phyloP scores from a whole-genome alignment of 257 asterid species.

The Craterostigma plantagineum region DNA sequence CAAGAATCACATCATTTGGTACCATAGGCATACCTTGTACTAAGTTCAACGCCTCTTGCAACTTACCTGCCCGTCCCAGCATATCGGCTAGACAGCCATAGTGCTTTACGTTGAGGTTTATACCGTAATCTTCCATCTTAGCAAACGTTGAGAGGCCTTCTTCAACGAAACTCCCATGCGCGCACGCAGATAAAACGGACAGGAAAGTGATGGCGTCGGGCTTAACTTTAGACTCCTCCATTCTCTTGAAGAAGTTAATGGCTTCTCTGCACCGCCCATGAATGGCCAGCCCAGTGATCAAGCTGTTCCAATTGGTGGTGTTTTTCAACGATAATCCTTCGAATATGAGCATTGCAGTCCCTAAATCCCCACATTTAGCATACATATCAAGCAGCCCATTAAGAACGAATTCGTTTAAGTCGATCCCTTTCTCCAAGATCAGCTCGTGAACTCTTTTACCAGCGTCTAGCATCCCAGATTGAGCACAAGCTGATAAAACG shows the following conservation, averaged over 20 bases:
- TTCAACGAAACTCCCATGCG: slow-evolving; percentile 59
- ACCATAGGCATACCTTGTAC: slow-evolving; percentile 41
- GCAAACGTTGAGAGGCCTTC: slow-evolving; percentile 45
- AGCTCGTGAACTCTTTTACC: slow-evolving; percentile 49
- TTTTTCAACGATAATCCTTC: slow-evolving; percentile 20
- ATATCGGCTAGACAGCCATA: slow-evolving; percentile 65
- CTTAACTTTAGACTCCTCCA: slow-evolving; percentile 31
- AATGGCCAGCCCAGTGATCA: slow-evolving; percentile 43
- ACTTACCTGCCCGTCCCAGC: slow-evolving; percentile 62
- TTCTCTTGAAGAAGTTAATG: slow-evolving; percentile 22
- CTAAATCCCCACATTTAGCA: slow-evolving; percentile 71
- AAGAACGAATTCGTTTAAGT: slow-evolving; percentile 33
- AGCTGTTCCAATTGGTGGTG: slow-evolving; percentile 44
- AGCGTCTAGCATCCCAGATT: slow-evolving; percentile 36
- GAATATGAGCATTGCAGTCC: slow-evolving; percentile 32
- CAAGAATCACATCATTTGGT: slow-evolving; percentile 46
- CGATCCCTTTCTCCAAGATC: slow-evolving; percentile 22
- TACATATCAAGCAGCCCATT: slow-evolving; percentile 80
- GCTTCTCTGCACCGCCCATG: slow-evolving; percentile 51
- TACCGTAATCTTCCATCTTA: slow-evolving; percentile 38
- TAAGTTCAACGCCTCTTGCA: slow-evolving; percentile 39
- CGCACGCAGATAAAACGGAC: slow-evolving; percentile 61
- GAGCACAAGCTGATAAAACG: slow-evolving; percentile 65
- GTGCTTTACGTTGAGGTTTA: slow-evolving; percentile 42
- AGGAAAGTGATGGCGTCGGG: slow-evolving; percentile 49